Conservation (phyloP, 1,139 yeast genomes). For the Yamadazyma spencermartinsiae region DNA sequence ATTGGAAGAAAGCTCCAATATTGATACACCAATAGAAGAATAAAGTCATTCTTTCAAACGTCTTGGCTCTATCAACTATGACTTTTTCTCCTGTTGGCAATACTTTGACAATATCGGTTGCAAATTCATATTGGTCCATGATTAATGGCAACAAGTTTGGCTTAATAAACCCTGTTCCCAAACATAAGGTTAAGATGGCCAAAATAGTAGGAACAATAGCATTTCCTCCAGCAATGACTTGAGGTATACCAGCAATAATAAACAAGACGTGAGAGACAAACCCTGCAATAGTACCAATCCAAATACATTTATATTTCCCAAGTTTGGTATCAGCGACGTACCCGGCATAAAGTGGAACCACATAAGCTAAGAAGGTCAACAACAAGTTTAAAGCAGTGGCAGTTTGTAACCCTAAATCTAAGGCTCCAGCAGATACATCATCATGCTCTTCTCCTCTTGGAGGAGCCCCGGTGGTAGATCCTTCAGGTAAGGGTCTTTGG, state of each 20-base stretch:
- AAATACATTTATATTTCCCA: conserved; percentile 44
- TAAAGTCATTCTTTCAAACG: conserved; percentile 74
- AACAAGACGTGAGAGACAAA: conserved; percentile 40
- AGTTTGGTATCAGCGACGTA: conserved; percentile 43
- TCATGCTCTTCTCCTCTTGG: conserved; percentile 29
- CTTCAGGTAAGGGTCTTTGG: conserved; percentile 50
- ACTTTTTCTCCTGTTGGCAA: conserved; percentile 65
- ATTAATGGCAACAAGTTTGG: conserved; percentile 54
- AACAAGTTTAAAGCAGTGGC: conserved; percentile 43
- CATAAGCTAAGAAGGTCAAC: conserved; percentile 42
- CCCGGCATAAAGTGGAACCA: conserved; percentile 46
- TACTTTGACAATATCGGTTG: conserved; percentile 58
- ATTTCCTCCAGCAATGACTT: conserved; percentile 32
- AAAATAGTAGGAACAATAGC: conserved; percentile 37
- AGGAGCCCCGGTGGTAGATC: conserved; percentile 47
- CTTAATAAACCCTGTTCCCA: conserved; percentile 52
- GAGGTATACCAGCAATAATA: conserved; percentile 42
- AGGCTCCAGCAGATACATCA: conserved; percentile 42
- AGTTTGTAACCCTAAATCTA: conserved; percentile 37
- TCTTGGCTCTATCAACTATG: conserved; percentile 67
- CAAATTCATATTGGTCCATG: conserved; percentile 52
- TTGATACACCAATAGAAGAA: conserved; percentile 81
- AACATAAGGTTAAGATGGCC: conserved; percentile 39
- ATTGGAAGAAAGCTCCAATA: conserved; percentile 74
- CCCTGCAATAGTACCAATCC: conserved; percentile 42